Evolutionary conservation across 2,329 filamentous ascomycete genomes (phyloP).

Genomic region (Ascochyta lentis): DNA sequence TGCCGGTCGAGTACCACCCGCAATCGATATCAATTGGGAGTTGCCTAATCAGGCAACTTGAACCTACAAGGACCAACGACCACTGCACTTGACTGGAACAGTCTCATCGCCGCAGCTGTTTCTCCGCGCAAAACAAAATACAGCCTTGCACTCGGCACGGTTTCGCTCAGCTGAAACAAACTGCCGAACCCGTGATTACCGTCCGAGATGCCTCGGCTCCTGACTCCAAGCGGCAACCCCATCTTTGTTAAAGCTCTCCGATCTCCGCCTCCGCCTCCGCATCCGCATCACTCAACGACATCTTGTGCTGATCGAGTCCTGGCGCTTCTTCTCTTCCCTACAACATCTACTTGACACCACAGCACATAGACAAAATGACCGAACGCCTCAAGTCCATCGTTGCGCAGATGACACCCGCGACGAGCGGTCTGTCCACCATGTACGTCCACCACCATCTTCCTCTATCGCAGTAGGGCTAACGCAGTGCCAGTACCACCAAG

Average conservation of each 20-base stretch:
- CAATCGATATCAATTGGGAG: background rate
- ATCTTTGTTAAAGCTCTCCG: conserved; percentile 54
- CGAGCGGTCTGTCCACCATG: conserved; percentile 76
- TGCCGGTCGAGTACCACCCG: too few relatives aligned
- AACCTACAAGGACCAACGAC: background rate
- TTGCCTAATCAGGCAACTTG: background rate
- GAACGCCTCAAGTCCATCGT: conserved; percentile 88
- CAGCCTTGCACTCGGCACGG: conserved; percentile 5
- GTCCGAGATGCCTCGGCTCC: conserved; percentile 39
- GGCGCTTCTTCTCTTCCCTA: background rate
- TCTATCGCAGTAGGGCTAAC: conserved; percentile 6
- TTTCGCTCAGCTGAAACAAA: background rate
- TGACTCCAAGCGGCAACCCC: conserved; percentile 55
- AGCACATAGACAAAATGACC: conserved; percentile 49
- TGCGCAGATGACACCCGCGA: conserved; percentile 80
- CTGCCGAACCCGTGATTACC: conserved; percentile 24
- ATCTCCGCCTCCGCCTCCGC: conserved; percentile 21
- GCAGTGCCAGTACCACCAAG: conserved; percentile 74
- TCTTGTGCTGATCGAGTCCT: background rate
- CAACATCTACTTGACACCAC: background rate
- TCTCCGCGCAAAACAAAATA: background rate
- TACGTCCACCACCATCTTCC: conserved; percentile 56
- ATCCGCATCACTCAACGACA: conserved; percentile 4
- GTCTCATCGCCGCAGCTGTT: background rate
- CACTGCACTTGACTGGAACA: background rate